Evolutionary conservation across 495 filamentous ascomycete species (phyloP), one percentile per base, ranked within the genome.

Genomic region (Durotheca rogersii): DNA sequence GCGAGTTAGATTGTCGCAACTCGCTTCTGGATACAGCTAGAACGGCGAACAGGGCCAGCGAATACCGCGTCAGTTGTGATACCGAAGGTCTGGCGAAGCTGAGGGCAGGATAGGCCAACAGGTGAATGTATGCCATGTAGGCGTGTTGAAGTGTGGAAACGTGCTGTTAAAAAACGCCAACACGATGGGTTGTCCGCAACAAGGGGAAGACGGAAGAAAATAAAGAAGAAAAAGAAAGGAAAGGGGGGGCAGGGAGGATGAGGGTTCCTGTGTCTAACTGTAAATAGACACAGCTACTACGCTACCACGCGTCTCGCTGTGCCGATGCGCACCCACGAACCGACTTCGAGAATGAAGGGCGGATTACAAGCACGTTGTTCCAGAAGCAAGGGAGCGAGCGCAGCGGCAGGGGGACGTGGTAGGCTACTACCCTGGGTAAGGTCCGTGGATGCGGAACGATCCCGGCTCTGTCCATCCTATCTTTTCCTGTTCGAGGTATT

Each of bases 371-470:
- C 46, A 51, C 51, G 51, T 50, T 47, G 46, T 60, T 60, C 56
- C 51, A 60, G 56, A 60, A 56, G 56, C 46, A 60, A 56, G 55
- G 55, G 50, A 53, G 41, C 47, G 38, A 47, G 45, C 32, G 56
- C 36, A 16, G 4, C 32, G 4, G 6, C 12, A 3, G 32, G 11
- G 32, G 11, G 4, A 16, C 15, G 4, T n/a, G 11, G 15, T 35
- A 35, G 11, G 11, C 32, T n/a, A 5, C 32, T 12, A 3, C 12
- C 32, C 5, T 12, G 32, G 32, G 32, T 35, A 35, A 41, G 38
- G 41, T 40, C 35, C 51, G 47, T 34, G 36, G 45, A 42, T 51
- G 47, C 38, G 56, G 46, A 51, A 46, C 48, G 16, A 36, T 41
- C 37, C 46, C 37, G 46, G 51, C 27, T 41, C 33, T 41, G 31